Percentiles rank a stretch among this genome's conserved stretches.
These are phyloP conservation scores for Xylaria sp. DNA, from an alignment of 2,329 filamentous ascomycete species.

Conservation along the genomic window DNA sequence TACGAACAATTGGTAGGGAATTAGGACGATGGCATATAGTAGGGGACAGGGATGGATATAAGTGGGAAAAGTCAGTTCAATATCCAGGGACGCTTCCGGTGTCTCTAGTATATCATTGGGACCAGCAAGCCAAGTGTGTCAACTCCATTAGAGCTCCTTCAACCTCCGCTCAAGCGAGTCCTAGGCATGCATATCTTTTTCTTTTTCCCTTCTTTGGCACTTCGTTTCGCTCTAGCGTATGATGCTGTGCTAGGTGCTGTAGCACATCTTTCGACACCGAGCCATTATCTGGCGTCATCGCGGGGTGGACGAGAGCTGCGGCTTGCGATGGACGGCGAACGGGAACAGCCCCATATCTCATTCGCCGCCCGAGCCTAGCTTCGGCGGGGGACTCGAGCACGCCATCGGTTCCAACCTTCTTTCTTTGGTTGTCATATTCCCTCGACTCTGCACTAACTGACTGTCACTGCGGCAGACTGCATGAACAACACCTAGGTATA, in stretches of 20 bases:
- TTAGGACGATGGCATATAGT: not conserved
- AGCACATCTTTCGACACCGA: constrained; percentile 29
- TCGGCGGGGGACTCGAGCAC: constrained; percentile 36
- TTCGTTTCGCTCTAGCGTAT: not conserved
- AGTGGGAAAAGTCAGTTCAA: not conserved
- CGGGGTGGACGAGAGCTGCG: constrained; percentile 15
- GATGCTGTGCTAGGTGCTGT: not conserved
- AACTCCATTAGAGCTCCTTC: constrained; percentile 1
- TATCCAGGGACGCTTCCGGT: not conserved
- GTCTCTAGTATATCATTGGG: not conserved
- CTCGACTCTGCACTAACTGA: not conserved
- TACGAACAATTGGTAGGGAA: not conserved
- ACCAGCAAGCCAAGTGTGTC: not conserved
- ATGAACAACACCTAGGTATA: not conserved
- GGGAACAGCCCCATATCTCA: not conserved
- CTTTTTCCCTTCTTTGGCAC: not conserved
- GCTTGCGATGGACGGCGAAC: not conserved
- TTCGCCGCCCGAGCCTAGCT: constrained; percentile 17
- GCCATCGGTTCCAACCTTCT: constrained; percentile 39
- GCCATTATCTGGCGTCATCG: constrained; percentile 38
- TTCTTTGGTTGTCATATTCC: constrained; percentile 8
- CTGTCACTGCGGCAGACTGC: not conserved
- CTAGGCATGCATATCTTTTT: not conserved
- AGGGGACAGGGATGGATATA: constrained; percentile 7
- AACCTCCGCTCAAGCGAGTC: constrained; percentile 8